phyloP scores from a whole-genome alignment of 192 early-diverging fungal genomes.

The Podila clonocystis region DNA sequence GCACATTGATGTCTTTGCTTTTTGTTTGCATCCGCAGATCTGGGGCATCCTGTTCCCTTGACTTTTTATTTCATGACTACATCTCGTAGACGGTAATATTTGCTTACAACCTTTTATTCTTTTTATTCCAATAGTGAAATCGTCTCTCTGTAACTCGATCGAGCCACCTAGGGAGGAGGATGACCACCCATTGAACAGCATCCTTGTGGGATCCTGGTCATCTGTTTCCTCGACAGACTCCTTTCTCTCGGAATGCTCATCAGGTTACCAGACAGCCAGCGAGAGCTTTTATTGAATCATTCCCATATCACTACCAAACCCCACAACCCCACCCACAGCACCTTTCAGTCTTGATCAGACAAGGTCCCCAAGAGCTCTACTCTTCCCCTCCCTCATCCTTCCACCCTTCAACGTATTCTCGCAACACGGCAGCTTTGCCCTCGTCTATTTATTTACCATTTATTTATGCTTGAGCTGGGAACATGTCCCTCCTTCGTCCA shows the following conservation, averaged over 20 bases:
- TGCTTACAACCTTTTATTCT: neutral
- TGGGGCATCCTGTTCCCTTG: too few species aligned
- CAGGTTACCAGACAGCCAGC: slow-evolving; percentile 27
- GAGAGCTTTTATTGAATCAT: slow-evolving; percentile 28
- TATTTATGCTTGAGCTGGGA: too few species aligned
- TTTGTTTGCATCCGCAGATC: too few species aligned
- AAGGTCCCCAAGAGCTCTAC: too few species aligned
- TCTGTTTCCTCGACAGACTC: slow-evolving; percentile 42
- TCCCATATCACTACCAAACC: too few species aligned
- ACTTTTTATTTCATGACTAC: too few species aligned
- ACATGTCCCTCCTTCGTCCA: too few species aligned
- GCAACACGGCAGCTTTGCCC: too few species aligned
- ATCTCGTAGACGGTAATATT: neutral
- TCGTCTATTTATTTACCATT: too few species aligned
- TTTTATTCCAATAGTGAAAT: slow-evolving; percentile 22
- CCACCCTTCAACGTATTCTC: too few species aligned
- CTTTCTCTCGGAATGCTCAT: slow-evolving; percentile 23
- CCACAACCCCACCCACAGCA: neutral
- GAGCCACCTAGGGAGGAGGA: slow-evolving; percentile 30
- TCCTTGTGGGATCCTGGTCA: slow-evolving; percentile 36
- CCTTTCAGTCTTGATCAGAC: neutral
- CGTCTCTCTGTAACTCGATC: slow-evolving; percentile 12
- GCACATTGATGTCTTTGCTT: too few species aligned
- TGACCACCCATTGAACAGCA: slow-evolving; percentile 33
- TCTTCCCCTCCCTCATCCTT: too few species aligned